These are phyloP conservation scores for Colletotrichum coccodes DNA, from an alignment of 2,329 filamentous ascomycete genomes.

Conservation along the genomic window DNA sequence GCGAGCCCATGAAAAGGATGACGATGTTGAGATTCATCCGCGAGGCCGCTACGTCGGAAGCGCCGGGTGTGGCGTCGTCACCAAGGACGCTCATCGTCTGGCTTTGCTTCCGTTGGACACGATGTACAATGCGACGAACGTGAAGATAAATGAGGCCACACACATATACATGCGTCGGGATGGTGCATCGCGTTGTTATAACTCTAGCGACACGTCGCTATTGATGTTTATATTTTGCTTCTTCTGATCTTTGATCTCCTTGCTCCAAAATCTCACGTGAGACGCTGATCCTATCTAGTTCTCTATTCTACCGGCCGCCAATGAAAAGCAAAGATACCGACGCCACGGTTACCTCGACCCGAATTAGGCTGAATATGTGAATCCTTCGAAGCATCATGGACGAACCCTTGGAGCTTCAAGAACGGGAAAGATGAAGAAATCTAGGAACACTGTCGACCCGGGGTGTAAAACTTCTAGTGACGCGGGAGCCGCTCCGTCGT, in stretches of 20 bases:
- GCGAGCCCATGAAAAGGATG: constrained; percentile 55
- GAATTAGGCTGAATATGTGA: neutral
- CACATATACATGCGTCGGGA: neutral
- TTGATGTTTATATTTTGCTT: neutral
- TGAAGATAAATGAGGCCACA: neutral
- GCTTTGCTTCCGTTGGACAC: neutral
- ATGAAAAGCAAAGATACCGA: neutral
- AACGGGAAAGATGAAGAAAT: neutral
- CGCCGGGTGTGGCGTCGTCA: neutral
- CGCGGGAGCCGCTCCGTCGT: neutral
- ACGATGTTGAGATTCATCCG: constrained; percentile 50
- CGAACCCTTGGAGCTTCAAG: neutral
- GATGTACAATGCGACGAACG: neutral
- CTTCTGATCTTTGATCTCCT: neutral
- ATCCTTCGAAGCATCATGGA: neutral
- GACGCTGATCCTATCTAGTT: neutral
- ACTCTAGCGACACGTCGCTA: too few relatives aligned
- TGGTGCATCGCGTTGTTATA: too few relatives aligned
- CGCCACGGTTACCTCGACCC: neutral
- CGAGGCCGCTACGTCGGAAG: neutral
- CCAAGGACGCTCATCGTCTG: neutral
- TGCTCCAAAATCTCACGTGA: constrained; percentile 10
- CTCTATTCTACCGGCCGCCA: neutral
- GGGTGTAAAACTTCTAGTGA: neutral
- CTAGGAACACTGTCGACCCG: neutral